Evolutionary conservation across 2,329 filamentous ascomycete species (phyloP), one percentile per base, ranked within the genome.

Genomic region (Curvularia lunata): DNA sequence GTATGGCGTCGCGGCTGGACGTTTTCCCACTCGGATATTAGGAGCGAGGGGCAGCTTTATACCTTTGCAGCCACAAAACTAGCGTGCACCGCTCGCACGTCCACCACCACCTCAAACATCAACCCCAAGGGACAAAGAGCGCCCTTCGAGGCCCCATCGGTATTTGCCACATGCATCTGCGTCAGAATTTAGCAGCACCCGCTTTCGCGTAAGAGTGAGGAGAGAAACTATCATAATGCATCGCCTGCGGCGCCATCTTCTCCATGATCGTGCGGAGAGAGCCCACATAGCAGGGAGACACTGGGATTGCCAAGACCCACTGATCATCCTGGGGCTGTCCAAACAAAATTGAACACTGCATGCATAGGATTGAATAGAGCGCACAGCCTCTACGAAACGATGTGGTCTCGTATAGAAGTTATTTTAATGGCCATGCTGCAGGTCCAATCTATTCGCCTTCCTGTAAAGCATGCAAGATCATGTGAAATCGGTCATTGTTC

Each of bases 1-100:
- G 61, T 61, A 57, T 54, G 55, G 54, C 55, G 54, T 53, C 61
- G 60, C 54, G 58, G 62, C 62, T 63, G 55, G 51, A 56, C 58
- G 55, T 54, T 54, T 54, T 54, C 23, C 55, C 54, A 48, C 48
- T 38, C 37, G 47, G 52, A 56, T 47, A 56, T 56, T 56, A 40
- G 48, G 48, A 58, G 55, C 55, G 55, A 58, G 55, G 55, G 55
- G 55, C 51, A 53, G 40, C 51, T 58, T 58, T 58, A 58, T 58
- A 58, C 55, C 55, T 58, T 54, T 50, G 51, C 51, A 58, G 55
- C 55, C 45, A 50, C 55, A 48, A 25, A 32, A 18, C 46, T 58
- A 58, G 55, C 55, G 55, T 46, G 46, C 48, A 49, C 45, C 50
- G 41, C 51, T 38, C 42, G 51, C 51, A 47, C 51, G 42, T 47